Evolutionary conservation across 2,329 filamentous ascomycete genomes (phyloP).

Genomic region (Fusarium newnesense): DNA sequence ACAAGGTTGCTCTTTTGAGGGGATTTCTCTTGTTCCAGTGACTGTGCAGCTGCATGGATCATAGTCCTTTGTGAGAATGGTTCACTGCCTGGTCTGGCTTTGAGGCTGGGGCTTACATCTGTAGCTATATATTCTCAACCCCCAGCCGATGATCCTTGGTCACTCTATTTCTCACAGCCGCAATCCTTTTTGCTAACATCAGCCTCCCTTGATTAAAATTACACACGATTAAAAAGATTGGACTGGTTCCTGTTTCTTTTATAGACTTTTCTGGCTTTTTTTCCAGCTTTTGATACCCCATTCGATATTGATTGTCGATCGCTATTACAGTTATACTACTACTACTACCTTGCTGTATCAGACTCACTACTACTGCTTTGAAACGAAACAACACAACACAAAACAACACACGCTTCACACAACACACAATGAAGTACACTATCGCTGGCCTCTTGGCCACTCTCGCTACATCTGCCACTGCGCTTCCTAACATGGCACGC

Average conservation of each 20-base stretch:
- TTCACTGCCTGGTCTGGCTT: constrained; percentile 4
- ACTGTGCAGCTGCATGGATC: constrained; percentile 13
- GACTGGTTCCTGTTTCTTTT: constrained; percentile 27
- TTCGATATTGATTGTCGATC: constrained; percentile 22
- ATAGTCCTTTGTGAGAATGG: constrained; percentile 1
- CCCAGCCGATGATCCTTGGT: constrained; percentile 3
- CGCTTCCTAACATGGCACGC: constrained; percentile 27
- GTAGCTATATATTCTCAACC: constrained; percentile 15
- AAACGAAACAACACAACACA: constrained; percentile 8
- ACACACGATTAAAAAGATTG: constrained; percentile 12
- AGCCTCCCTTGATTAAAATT: constrained; percentile 23
- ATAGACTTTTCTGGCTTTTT: background rate
- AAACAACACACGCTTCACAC: background rate
- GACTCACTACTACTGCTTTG: background rate
- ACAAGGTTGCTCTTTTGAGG: background rate
- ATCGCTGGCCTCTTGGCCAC: constrained; percentile 34
- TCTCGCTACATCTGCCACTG: constrained; percentile 31
- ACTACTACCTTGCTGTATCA: background rate
- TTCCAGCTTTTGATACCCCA: constrained; percentile 12
- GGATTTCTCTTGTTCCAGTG: background rate
- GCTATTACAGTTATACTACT: background rate
- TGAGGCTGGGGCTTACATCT: constrained; percentile 31
- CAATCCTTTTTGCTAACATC: constrained; percentile 14
- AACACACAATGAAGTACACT: constrained; percentile 37
- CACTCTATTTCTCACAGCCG: constrained; percentile 19